A percentile compares a stretch with the other conserved stretches of the same genome.
Conservation (phyloP, 768 basidiomycete genomes). For the Naganishia randhawae region DNA sequence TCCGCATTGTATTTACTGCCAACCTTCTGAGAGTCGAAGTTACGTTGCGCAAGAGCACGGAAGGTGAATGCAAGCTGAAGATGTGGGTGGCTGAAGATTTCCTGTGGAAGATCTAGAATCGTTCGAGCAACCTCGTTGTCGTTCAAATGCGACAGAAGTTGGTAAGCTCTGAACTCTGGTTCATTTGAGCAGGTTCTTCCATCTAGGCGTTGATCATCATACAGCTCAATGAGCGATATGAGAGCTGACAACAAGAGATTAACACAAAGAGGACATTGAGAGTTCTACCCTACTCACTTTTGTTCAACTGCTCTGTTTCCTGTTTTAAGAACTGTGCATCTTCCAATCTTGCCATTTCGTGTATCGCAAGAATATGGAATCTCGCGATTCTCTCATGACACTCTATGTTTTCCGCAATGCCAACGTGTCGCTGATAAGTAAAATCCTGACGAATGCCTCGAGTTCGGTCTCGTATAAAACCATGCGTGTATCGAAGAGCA, state of each 20-base stretch:
- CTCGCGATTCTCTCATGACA: conserved; percentile 91
- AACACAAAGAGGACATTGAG: not conserved
- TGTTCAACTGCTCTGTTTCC: conserved; percentile 86
- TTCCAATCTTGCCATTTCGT: conserved; percentile 56
- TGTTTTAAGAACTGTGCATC: conserved; percentile 57
- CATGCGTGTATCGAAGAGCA: conserved; percentile 63
- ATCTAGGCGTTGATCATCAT: conserved; percentile 65
- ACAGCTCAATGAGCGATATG: conserved; percentile 87
- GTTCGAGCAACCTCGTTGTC: conserved; percentile 73
- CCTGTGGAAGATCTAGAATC: conserved; percentile 57
- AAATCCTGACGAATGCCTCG: conserved; percentile 84
- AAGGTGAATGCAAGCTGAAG: conserved; percentile 79
- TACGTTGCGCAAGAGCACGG: conserved; percentile 71
- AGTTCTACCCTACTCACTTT: conserved; percentile 60
- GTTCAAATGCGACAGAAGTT: conserved; percentile 84
- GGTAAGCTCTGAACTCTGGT: conserved; percentile 93
- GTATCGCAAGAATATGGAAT: conserved; percentile 82
- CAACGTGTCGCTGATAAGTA: conserved; percentile 81
- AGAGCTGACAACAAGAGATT: conserved; percentile 59
- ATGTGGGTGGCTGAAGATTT: conserved; percentile 67
- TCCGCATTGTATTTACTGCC: conserved; percentile 61
- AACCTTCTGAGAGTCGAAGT: conserved; percentile 56
- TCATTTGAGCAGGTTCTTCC: conserved; percentile 64
- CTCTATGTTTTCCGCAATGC: conserved; percentile 67
- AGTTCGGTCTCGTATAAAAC: conserved; percentile 87